Evolutionary conservation across 768 basidiomycete genomes (phyloP).

Genomic region (Russula griseocarnosa): DNA sequence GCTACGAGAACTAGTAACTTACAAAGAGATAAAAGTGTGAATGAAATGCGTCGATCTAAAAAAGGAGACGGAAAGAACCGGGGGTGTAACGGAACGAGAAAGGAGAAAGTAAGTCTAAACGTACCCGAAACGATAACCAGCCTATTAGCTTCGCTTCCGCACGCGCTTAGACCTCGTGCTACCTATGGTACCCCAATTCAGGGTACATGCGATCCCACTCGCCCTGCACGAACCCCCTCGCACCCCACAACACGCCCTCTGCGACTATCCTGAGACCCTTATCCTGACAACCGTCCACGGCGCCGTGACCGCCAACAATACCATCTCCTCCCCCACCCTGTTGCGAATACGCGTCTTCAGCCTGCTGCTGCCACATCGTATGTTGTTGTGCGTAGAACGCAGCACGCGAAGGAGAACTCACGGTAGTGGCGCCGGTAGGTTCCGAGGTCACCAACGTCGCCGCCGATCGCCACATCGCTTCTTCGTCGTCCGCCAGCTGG

Average conservation of each 20-base stretch:
- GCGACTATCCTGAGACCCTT: constrained; percentile 47
- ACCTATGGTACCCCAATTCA: neutral
- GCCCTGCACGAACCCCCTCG: constrained; percentile 61
- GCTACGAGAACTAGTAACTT: too few species aligned
- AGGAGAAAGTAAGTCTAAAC: neutral
- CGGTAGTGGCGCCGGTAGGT: neutral
- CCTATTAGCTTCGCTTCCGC: too few species aligned
- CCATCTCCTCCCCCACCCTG: neutral
- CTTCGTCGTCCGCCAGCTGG: neutral
- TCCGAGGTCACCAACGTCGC: neutral
- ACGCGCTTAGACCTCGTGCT: neutral
- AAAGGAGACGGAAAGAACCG: too few species aligned
- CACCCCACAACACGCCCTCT: constrained; percentile 54
- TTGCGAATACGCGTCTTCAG: constrained; percentile 1
- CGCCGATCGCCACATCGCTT: constrained; percentile 9
- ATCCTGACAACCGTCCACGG: neutral
- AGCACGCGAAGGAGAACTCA: neutral
- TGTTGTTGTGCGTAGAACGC: neutral
- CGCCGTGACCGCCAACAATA: neutral
- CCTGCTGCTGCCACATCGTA: constrained; percentile 2
- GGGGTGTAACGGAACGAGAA: neutral
- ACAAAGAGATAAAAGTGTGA: neutral
- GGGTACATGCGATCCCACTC: constrained; percentile 47
- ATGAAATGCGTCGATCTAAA: too few species aligned
- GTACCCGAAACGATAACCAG: neutral